Base-by-base conservation (phyloP, 192 early-diverging fungal species). In the Backusella psychrophila region DNA sequence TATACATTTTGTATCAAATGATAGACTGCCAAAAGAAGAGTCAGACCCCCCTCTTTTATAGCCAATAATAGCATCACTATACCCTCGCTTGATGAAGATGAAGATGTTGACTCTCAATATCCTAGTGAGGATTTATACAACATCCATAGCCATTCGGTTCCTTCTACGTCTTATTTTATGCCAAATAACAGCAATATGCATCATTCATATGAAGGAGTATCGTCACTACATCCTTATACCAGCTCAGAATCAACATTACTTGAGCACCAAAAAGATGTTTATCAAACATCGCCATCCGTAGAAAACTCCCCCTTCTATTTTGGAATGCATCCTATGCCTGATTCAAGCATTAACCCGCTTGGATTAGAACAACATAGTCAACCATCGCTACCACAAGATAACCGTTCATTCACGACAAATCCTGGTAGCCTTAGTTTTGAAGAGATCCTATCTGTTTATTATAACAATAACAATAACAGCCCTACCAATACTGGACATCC, bases 361-460 rank as follows among this genome's bases (percentile, higher is more conserved):
- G 42, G 44, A 56, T 3, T 39, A 29, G 56, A 63, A 1, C 23
- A 12, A 9, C 9, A 29, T 29, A 26, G 56, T 12, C 23, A 12
- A 12, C 14, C 56, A 29, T 63, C 73, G 21, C 11, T 21, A 14
- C 66, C 49, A 56, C 75, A 39, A 29, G 56, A 66, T 17, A 26
- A 46, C 69, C 52, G 29, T 66, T 65, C 56, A 29, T 63, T 63
- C 17, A 3, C 46, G 3, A 67, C 79, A 8, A 53, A 80, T 72
- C 39, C 74, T 19, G 74, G 74, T 12, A n/a, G 59, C 26, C 52
- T 83, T 35, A 78, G 75, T 26, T 83, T 83, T 73, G 82, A 83
- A 70, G 74, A 83, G 17, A 63, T 83, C 9, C 44, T 83, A 29
- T 59, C 71, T 14, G 68, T 83, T 56, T 83, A 83, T 41, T 83